Conservation (phyloP, 495 filamentous ascomycete genomes). For the Talaromyces wortmannii region DNA sequence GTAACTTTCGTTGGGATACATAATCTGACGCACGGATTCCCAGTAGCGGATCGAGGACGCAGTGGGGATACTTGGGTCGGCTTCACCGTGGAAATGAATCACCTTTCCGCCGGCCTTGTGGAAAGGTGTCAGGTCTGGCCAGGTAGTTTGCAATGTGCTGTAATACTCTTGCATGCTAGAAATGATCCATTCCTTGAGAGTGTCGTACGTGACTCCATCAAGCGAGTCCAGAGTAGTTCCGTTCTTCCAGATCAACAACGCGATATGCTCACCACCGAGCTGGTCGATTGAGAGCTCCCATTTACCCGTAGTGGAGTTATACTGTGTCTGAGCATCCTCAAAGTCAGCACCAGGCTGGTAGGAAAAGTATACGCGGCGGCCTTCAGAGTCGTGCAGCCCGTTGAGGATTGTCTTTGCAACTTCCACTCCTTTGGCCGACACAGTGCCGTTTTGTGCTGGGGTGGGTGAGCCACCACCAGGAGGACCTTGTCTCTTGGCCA, state of each 20-base stretch:
- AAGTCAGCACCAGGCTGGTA: conserved; percentile 35
- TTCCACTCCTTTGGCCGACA: conserved; percentile 28
- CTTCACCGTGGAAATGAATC: conserved; percentile 44
- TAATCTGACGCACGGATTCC: conserved; percentile 41
- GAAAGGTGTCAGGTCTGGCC: conserved; percentile 38
- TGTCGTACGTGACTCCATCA: conserved; percentile 40
- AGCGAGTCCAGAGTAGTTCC: conserved; percentile 23
- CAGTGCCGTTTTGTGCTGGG: conserved; percentile 38
- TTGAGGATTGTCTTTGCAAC: conserved; percentile 32
- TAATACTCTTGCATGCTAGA: conserved; percentile 16
- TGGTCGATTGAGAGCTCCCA: conserved; percentile 28
- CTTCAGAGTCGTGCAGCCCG: conserved; percentile 37
- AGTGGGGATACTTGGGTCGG: conserved; percentile 39
- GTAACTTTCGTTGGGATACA: conserved; percentile 35
- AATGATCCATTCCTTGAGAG: conserved; percentile 38
- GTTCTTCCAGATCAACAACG: conserved; percentile 25
- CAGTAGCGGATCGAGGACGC: conserved; percentile 40
- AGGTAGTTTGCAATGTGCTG: conserved; percentile 39
- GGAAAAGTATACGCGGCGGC: conserved; percentile 36
- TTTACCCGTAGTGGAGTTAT: conserved; percentile 25
- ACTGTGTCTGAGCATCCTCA: conserved; percentile 33
- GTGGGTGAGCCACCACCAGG: conserved; percentile 3
- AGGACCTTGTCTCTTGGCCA: background rate
- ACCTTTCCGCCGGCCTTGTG: conserved; percentile 42
- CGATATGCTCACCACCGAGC: conserved; percentile 31